Base-by-base conservation (phyloP, 306 rosid species). In the Malus sylvestris region DNA sequence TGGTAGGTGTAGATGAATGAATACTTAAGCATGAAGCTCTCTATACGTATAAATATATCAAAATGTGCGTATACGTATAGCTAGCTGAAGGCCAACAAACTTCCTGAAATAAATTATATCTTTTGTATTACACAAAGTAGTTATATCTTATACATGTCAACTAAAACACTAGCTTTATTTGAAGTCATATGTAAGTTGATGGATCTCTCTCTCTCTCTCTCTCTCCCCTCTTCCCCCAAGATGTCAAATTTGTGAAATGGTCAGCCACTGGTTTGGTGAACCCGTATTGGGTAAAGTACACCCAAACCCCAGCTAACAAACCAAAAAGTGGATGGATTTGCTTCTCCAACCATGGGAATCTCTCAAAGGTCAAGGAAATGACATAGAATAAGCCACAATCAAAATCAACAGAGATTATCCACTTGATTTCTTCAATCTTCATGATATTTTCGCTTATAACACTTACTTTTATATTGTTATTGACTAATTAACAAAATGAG, bases 211-310 rank as follows among this genome's bases (percentile, higher is more conserved):
- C 52, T 45, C 51, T 12, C 16, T 44, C 18, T 45, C 52, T 45
- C 16, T 45, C 51, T 45, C 51, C 6, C 14, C 52, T 46, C 16
- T 46, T 2, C 9, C 42, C 42, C 42, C 52, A 46, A 13, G 53
- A 67, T 40, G 71, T 10, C 51, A 38, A 67, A 55, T 72, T 55
- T 10, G 10, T 3, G 20, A 40, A 53, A 25, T 12, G 78, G 75
- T 66, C 68, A 44, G 83, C 70, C 40, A 29, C 77, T 73, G 68
- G 83, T 85, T 87, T 89, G 93, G 89, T 87, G 83, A 82, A 85
- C 71, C 87, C 80, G 82, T 68, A 73, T 73, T 53, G 77, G 85
- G 82, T 87, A 16, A 81, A 87, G 87, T 83, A 80, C 78, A 89
- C 87, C 83, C 73, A 79, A 74, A 83, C 71, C 74, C 73, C 77